These are phyloP conservation scores for Tuber aestivum DNA, from an alignment of 495 filamentous ascomycete genomes.

Conservation along the genomic window DNA sequence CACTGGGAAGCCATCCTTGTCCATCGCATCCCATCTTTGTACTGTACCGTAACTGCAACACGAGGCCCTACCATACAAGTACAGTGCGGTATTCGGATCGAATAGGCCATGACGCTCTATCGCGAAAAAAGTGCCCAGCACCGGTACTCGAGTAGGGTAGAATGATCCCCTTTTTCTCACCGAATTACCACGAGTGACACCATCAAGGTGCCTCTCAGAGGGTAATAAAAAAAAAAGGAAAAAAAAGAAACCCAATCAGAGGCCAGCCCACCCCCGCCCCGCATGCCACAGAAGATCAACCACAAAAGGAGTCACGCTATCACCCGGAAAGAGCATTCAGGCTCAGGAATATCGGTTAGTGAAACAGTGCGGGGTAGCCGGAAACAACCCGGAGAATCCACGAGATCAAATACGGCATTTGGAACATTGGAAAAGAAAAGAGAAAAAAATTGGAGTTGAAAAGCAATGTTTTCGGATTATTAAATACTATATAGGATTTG, in stretches of 20 bases:
- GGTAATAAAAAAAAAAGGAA: background rate
- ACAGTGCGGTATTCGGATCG: background rate
- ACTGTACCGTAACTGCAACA: background rate
- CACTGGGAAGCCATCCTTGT: background rate
- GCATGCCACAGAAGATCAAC: background rate
- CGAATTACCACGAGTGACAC: background rate
- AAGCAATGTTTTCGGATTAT: constrained; percentile 25
- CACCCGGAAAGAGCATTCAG: background rate
- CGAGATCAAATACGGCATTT: background rate
- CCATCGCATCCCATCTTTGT: background rate
- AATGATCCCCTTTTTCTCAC: background rate
- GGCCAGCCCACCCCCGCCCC: background rate
- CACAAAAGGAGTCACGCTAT: background rate
- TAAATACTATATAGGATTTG: constrained; percentile 33
- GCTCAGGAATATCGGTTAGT: background rate
- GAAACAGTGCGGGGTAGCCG: background rate
- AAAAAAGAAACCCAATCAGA: background rate
- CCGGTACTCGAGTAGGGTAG: background rate
- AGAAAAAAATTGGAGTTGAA: background rate
- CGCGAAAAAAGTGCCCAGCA: too few species aligned
- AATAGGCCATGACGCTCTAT: background rate
- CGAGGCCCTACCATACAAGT: background rate
- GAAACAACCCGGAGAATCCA: background rate
- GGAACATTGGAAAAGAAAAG: background rate
- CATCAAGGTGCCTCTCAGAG: background rate